Evolutionary conservation across 768 basidiomycete species (phyloP).

Genomic region (Suillus subaureus): DNA sequence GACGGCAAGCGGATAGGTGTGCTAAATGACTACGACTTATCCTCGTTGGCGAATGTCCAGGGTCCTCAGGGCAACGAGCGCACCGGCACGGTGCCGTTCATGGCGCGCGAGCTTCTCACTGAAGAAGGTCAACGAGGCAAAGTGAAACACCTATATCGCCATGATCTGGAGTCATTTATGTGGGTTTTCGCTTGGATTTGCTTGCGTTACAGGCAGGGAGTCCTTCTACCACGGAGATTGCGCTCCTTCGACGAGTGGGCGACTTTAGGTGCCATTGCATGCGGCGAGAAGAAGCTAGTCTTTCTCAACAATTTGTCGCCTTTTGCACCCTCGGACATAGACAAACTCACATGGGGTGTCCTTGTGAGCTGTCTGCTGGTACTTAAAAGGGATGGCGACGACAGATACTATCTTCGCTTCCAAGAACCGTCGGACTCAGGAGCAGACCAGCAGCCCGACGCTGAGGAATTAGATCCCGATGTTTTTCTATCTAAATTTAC

Average conservation of each 20-base stretch:
- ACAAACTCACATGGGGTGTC: too few species aligned
- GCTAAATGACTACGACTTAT: constrained; percentile 21
- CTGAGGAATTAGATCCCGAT: background rate
- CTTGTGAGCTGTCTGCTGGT: too few species aligned
- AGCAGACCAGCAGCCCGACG: background rate
- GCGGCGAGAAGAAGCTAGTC: too few species aligned
- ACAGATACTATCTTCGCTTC: background rate
- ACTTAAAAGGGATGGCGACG: background rate
- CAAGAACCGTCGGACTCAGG: background rate
- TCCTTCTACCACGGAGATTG: too few species aligned
- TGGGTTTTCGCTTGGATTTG: too few species aligned
- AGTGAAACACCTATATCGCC: background rate
- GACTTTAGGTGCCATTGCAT: background rate
- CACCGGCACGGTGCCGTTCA: background rate
- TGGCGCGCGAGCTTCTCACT: background rate
- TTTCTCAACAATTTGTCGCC: background rate
- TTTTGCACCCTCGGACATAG: too few species aligned
- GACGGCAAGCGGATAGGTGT: constrained; percentile 12
- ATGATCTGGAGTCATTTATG: too few species aligned
- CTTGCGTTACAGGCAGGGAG: too few species aligned
- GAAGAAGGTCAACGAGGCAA: background rate
- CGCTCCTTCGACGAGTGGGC: too few species aligned
- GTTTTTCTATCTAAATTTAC: background rate
- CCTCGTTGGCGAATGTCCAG: background rate
- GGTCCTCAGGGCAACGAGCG: background rate